Evolutionary conservation across 352 stramenopile species (phyloP), one percentile per base, ranked within the genome.

Genomic region (Globisporangium barbulae): DNA sequence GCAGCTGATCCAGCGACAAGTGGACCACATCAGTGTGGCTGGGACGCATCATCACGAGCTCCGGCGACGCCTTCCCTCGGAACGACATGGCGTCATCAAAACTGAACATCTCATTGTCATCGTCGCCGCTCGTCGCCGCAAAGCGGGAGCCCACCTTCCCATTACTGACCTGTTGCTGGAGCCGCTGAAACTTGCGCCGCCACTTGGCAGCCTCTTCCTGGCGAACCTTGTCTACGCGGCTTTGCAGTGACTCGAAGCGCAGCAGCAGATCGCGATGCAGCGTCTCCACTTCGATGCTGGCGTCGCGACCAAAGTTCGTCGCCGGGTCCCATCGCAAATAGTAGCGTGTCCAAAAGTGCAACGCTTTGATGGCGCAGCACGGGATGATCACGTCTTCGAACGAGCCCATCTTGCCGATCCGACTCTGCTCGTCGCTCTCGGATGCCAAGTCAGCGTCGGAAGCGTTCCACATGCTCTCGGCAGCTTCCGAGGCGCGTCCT

Each of bases 331-430:
- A 93, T 5, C 86, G 81, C 59, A 95, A 59, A 41, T 93, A 95
- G 61, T 93, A 95, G 17, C 82, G 74, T 13, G 76, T 73, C 86
- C 86, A 95, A 28, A 95, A 91, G 44, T 75, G 70, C 12, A 95
- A 65, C 39, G 81, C 76, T 30, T 89, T 90, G 17, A 89, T 82
- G 50, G 80, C 78, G 25, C 73, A 81, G 41, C 80, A 88, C 25
- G 84, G 86, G 9, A 90, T 70, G 19, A 94, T 81, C 41, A 93
- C 76, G 55, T 91, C 76, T 55, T 87, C 76, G 28, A 76, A 75
- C 3, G 68, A 71, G 1, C 65, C 65, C 25, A 76, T 68, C 15
- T 64, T 63, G 17, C 63, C 69, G 42, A 71, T 74, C 3, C 75
- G 63, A 57, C 71, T 75, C 15, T 73, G 64, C 5, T 79, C 69